Percentiles rank a stretch among this genome's conserved stretches.
These are phyloP conservation scores for Barnettozyma sp. DNA, from an alignment of 805 yeast species.

Conservation along the genomic window DNA sequence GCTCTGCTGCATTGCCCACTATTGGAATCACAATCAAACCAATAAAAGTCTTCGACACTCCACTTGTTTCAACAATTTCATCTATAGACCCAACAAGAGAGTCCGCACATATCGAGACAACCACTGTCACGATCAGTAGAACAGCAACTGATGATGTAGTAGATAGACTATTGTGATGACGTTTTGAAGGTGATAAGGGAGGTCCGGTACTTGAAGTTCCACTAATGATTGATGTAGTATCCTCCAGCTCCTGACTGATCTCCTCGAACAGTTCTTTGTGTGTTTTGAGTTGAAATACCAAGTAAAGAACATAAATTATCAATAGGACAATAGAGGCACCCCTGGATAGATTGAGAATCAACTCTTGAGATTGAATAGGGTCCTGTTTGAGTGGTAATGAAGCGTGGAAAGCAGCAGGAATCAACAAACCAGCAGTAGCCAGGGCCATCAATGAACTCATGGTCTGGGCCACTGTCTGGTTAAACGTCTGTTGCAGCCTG, in stretches of 20 bases:
- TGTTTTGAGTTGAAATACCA: slow-evolving; percentile 83
- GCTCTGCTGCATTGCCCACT: slow-evolving; percentile 98
- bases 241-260: slow-evolving; percentile 36
- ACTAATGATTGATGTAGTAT: slow-evolving; percentile 9
- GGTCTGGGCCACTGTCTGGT: slow-evolving; percentile 96
- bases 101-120: slow-evolving; percentile 90
- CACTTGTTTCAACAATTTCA: slow-evolving; percentile 73
- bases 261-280: slow-evolving; percentile 72
- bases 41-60: slow-evolving; percentile 89
- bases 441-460: slow-evolving; percentile 92
- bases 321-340: slow-evolving; percentile 79
- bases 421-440: slow-evolving; percentile 78
- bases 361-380: slow-evolving; percentile 30
- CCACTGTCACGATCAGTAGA: slow-evolving; percentile 58
- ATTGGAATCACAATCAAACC: slow-evolving; percentile 92
- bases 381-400: slow-evolving; percentile 42
- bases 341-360: slow-evolving; percentile 70
- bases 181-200: slow-evolving; percentile 18
- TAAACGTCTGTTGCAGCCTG: slow-evolving; percentile 79
- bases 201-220: slow-evolving; percentile 1
- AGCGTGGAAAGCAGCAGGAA: slow-evolving; percentile 96
- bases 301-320: slow-evolving; percentile 66
- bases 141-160: slow-evolving; percentile 45
- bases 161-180: slow-evolving; percentile 33
- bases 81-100: slow-evolving; percentile 91